Evolutionary conservation across 1,139 yeast genomes (phyloP), one percentile per base, ranked within the genome.

Genomic region (Pneumocystis murina): DNA sequence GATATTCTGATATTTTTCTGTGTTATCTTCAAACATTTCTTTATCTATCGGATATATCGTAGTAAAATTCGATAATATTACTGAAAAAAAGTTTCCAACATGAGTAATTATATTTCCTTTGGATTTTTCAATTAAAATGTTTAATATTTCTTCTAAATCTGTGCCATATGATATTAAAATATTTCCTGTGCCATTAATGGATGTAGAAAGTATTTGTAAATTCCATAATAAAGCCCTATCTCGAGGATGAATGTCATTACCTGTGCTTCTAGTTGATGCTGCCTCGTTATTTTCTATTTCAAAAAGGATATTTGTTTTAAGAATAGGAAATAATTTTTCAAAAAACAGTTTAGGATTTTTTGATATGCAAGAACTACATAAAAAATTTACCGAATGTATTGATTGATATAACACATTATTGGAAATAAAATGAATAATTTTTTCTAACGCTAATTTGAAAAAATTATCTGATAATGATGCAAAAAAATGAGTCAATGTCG

Each of bases 261-360:
- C 85, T 24, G 84, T 82, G 71, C 96, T 80, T 17, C 66, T 57
- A 0, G 85, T 77, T 0, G 82, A 76, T 1, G 97, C 97, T 0
- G 97, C 97, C 10, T 85, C 87, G 68, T 91, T 87, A 69, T 86
- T 91, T n/a, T 78, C 78, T 30, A 92, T 79, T 71, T 92, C 96
- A 38, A 81, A 83, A 62, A 78, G 77, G 43, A 91, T 84, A 65
- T 80, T 80, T 1, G 78, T 78, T 62, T 80, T 76, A 36, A 86
- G 74, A 35, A 78, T 71, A 0, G 77, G 75, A 61, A 81, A 78
- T 57, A 82, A 74, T 57, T 73, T 73, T 1, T 79, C 76, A 67
- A 85, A 81, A 7, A 80, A 77, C 5, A 72, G 70, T 48, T 71
- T 70, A 1, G 85, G 88, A 62, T 84, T 82, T 60, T 87, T 80